These are phyloP conservation scores for Phytopythium kandeliae DNA, from an alignment of 352 stramenopile species.

Conservation along the genomic window DNA sequence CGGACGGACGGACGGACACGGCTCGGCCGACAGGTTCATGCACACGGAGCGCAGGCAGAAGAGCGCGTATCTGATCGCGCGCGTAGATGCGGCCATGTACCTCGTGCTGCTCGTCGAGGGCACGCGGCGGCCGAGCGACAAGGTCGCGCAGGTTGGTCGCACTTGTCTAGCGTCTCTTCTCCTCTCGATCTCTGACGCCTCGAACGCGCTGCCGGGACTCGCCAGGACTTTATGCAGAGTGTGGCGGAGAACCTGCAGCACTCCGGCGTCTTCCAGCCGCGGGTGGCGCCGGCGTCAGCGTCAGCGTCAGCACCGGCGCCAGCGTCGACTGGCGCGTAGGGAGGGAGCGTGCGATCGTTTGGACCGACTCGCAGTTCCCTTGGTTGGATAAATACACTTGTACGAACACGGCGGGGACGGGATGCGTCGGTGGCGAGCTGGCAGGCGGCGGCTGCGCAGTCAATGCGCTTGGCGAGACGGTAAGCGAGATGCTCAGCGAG, in stretches of 20 bases:
- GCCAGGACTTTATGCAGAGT: conserved; percentile 81
- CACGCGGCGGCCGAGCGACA: conserved; percentile 61
- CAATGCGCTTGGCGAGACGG: too few species aligned
- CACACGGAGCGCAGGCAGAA: conserved; percentile 66
- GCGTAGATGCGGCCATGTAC: conserved; percentile 67
- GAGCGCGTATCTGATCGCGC: conserved; percentile 69
- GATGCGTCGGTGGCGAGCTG: too few species aligned
- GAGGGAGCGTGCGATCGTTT: background rate
- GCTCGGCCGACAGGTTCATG: conserved; percentile 29
- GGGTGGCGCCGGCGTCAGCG: conserved; percentile 8
- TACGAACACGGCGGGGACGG: background rate
- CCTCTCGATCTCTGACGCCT: background rate
- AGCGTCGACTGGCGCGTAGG: conserved; percentile 6
- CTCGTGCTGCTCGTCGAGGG: conserved; percentile 71
- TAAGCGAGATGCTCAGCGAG: too few species aligned
- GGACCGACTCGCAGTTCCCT: too few species aligned
- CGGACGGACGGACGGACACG: too few species aligned
- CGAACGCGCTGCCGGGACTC: background rate
- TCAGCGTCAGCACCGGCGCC: too few species aligned
- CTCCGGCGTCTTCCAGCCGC: conserved; percentile 46
- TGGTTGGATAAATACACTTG: too few species aligned
- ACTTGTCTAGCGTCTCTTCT: background rate
- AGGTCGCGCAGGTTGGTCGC: conserved; percentile 39
- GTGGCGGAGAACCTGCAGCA: conserved; percentile 73
- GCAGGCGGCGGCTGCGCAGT: too few species aligned